A percentile compares a stretch with the other conserved stretches of the same genome.
These are phyloP conservation scores for Russula sp. DNA, from an alignment of 768 basidiomycete genomes.

Conservation along the genomic window DNA sequence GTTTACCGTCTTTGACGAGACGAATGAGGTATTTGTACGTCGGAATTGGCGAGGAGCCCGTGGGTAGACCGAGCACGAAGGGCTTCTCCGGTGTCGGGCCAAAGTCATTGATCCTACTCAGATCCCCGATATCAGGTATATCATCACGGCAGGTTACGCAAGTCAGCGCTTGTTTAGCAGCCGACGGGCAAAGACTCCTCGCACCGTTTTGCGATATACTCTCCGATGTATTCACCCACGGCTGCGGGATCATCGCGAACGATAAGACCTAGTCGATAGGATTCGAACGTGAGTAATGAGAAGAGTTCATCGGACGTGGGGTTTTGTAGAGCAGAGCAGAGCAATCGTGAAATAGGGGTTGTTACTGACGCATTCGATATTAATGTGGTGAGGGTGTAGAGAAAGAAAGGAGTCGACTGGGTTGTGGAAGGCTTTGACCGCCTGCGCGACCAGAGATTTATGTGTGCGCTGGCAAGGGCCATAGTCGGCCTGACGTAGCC, in stretches of 20 bases:
- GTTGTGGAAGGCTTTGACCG: neutral
- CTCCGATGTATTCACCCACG: slow-evolving; percentile 80
- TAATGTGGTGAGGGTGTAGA: neutral
- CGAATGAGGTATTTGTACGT: slow-evolving; percentile 80
- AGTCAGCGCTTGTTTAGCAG: neutral
- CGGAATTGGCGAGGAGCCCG: slow-evolving; percentile 84
- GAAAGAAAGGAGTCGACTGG: neutral
- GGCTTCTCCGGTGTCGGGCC: slow-evolving; percentile 63
- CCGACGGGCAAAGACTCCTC: too few relatives aligned
- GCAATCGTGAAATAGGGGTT: neutral
- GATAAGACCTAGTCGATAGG: slow-evolving; percentile 51
- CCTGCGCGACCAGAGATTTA: slow-evolving; percentile 1
- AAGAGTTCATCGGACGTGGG: neutral
- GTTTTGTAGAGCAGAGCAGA: too few relatives aligned
- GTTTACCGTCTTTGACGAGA: slow-evolving; percentile 63
- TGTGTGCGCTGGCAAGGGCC: slow-evolving; percentile 20
- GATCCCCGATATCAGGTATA: neutral
- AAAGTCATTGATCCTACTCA: slow-evolving; percentile 69
- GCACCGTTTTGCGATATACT: slow-evolving; percentile 73
- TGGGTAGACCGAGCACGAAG: slow-evolving; percentile 84
- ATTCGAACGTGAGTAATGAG: neutral
- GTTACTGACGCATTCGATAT: slow-evolving; percentile 9
- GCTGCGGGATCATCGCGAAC: slow-evolving; percentile 65
- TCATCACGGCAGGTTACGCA: neutral
- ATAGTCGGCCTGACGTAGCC: too few relatives aligned